These are phyloP conservation scores for Backusella tuberculispora DNA, from an alignment of 192 early-diverging fungal species.

Conservation along the genomic window DNA sequence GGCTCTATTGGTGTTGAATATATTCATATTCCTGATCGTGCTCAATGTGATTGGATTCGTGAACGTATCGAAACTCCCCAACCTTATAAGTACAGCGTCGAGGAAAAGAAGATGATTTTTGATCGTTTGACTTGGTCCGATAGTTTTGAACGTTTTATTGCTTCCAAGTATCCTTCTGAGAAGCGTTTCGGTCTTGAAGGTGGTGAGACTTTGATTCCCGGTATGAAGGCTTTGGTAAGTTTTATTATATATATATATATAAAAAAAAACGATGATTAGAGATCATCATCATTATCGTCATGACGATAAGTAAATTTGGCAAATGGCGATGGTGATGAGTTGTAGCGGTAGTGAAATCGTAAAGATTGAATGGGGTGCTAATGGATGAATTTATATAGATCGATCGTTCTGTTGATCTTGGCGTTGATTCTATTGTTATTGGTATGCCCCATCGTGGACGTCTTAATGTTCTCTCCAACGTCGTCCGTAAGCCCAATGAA, in stretches of 20 bases:
- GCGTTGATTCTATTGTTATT: conserved; percentile 94
- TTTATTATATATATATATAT: conserved; percentile 3
- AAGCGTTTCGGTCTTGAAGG: conserved; percentile 99
- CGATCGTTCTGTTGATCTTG: conserved; percentile 93
- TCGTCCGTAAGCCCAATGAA: conserved; percentile 98
- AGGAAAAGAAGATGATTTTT: conserved; percentile 89
- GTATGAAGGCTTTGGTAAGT: conserved; percentile 93
- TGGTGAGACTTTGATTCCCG: conserved; percentile 95
- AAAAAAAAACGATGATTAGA: neutral
- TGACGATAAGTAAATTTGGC: neutral
- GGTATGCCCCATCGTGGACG: conserved; percentile 99
- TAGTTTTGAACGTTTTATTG: conserved; percentile 94
- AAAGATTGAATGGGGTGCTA: neutral
- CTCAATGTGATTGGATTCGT: conserved; percentile 97
- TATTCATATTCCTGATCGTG: conserved; percentile 96
- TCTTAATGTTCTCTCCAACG: conserved; percentile 97
- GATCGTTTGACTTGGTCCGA: conserved; percentile 98
- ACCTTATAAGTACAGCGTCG: conserved; percentile 87
- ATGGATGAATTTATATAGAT: conserved; percentile 60
- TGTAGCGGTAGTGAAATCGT: neutral
- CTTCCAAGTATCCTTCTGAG: conserved; percentile 96
- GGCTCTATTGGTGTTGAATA: conserved; percentile 97
- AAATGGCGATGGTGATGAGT: no score
- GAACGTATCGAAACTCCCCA: conserved; percentile 88
- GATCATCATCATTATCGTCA: neutral